phyloP scores from a whole-genome alignment of 1,139 yeast species.

The Candida neerlandica region DNA sequence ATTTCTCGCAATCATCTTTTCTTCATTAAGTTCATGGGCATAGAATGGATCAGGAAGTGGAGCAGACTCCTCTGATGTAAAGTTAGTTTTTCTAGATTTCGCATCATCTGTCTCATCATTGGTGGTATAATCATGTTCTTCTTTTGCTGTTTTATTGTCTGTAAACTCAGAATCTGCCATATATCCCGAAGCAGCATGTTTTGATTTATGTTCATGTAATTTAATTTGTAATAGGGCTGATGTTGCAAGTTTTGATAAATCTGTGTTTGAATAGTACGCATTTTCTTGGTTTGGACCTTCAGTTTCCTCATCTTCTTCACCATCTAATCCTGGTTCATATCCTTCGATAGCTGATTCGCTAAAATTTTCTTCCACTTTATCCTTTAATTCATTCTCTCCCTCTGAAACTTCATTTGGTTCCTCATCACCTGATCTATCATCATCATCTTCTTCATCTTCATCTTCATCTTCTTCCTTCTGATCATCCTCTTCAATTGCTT shows the following conservation, averaged over 20 bases:
- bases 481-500: constrained; percentile 6
- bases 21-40: constrained; percentile 13
- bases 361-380: constrained; percentile 1
- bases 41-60: constrained; percentile 25
- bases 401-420: constrained; percentile 26
- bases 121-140: constrained; percentile 8
- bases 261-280: constrained; percentile 12
- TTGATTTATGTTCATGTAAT: constrained; percentile 9
- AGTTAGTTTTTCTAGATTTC: neutral
- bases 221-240: constrained; percentile 15
- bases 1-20: constrained; percentile 11
- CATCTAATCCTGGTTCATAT: constrained; percentile 20
- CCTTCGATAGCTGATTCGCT: constrained; percentile 16
- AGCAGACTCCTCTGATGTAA: constrained; percentile 15
- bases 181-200: constrained; percentile 20
- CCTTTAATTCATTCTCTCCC: constrained; percentile 12
- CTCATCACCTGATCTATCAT: constrained; percentile 15
- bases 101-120: constrained; percentile 9
- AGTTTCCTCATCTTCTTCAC: constrained; percentile 18
- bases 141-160: constrained; percentile 12
- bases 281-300: constrained; percentile 16
- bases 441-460: constrained; percentile 12
- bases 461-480: constrained; percentile 14
- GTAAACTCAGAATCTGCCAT: constrained; percentile 26
- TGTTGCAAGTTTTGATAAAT: constrained; percentile 17